phyloP scores from a whole-genome alignment of 805 yeast species.

The Blastobotrys terrestris region DNA sequence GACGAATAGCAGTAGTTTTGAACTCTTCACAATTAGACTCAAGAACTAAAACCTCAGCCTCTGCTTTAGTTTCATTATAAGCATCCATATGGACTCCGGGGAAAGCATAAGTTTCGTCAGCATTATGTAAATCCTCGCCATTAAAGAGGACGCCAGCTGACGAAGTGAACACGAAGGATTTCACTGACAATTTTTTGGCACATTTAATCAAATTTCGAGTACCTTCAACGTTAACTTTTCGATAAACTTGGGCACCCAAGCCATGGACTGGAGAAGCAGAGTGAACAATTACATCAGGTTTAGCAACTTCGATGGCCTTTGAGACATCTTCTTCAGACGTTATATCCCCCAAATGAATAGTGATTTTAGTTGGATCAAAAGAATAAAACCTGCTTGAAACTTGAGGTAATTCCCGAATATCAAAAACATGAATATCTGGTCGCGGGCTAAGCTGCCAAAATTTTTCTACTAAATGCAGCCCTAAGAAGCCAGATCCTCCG shows the following conservation, averaged over 20 bases:
- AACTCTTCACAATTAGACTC: conserved; percentile 60
- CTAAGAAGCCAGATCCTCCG: conserved; percentile 96
- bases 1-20: conserved; percentile 81
- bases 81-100: conserved; percentile 94
- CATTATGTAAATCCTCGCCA: conserved; percentile 88
- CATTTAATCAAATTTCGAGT: conserved; percentile 68
- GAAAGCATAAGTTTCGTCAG: conserved; percentile 90
- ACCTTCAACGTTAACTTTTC: conserved; percentile 86
- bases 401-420: conserved; percentile 81
- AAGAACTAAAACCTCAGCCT: conserved; percentile 79
- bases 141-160: conserved; percentile 97
- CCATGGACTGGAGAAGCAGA: conserved; percentile 98
- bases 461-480: conserved; percentile 84
- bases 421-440: conserved; percentile 80
- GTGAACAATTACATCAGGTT: conserved; percentile 79
- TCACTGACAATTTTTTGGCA: conserved; percentile 42
- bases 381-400: conserved; percentile 63
- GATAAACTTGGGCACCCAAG: conserved; percentile 69
- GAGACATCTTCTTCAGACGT: conserved; percentile 66
- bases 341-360: conserved; percentile 74
- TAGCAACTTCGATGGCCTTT: conserved; percentile 50
- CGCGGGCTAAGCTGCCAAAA: conserved; percentile 59
- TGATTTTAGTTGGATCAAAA: conserved; percentile 53
- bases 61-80: conserved; percentile 89
- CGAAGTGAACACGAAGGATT: conserved; percentile 84